Conservation (phyloP, 2,329 filamentous ascomycete genomes). For the Colletotrichum tropicale region DNA sequence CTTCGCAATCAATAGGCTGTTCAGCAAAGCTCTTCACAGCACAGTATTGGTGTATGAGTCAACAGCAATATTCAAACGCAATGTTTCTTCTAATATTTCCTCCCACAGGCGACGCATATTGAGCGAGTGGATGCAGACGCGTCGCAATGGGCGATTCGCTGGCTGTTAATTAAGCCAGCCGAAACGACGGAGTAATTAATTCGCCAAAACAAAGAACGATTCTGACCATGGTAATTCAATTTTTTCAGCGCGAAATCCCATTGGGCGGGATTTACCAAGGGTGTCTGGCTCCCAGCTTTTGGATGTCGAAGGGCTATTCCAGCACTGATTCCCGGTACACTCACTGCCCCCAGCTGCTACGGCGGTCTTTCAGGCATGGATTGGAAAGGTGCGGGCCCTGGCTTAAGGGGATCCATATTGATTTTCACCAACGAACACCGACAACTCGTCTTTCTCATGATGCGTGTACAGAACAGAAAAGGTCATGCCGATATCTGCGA, state of each 20-base stretch:
- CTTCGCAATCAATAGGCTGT: neutral
- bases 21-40: neutral
- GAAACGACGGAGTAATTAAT: neutral
- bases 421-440: neutral
- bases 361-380: too few relatives aligned
- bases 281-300: neutral
- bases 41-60: too few relatives aligned
- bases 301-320: neutral
- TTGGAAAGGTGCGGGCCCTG: neutral
- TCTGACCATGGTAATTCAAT: neutral
- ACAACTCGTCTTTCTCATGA: neutral
- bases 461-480: neutral
- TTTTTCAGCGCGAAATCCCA: rapidly evolving
- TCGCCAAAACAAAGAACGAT: neutral
- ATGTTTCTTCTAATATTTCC: too few relatives aligned
- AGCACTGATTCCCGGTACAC: neutral
- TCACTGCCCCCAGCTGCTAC: neutral
- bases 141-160: neutral
- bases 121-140: too few relatives aligned
- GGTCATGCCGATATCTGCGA: neutral
- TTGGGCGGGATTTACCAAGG: rapidly evolving
- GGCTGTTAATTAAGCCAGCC: neutral
- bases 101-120: too few relatives aligned
- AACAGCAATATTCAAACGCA: too few relatives aligned
- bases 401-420: too few relatives aligned